Percentiles rank a stretch among this genome's conserved stretches.
These are phyloP conservation scores for Puccinia triticina DNA, from an alignment of 1,284 basidiomycete genomes.

Conservation along the genomic window DNA sequence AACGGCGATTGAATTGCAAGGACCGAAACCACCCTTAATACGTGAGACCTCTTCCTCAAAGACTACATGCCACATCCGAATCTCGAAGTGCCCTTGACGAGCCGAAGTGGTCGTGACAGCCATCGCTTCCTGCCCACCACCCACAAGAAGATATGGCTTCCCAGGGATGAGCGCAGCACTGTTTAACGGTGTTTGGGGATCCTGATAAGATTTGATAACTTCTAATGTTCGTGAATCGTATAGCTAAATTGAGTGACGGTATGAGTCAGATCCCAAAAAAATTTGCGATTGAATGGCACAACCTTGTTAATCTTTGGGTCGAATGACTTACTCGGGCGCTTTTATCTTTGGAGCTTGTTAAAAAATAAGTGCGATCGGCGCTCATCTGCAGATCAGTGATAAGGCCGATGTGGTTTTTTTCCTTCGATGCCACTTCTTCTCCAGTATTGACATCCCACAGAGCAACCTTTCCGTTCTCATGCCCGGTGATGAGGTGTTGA, in stretches of 20 bases:
- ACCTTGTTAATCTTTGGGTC: not conserved
- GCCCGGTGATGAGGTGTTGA: constrained; percentile 83
- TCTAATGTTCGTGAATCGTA: constrained; percentile 85
- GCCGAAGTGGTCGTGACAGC: constrained; percentile 90
- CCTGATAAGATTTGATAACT: constrained; percentile 85
- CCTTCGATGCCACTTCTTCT: constrained; percentile 77
- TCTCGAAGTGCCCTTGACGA: constrained; percentile 96
- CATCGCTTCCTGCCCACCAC: constrained; percentile 98
- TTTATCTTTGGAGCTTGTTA: constrained; percentile 97
- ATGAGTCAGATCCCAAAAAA: not conserved
- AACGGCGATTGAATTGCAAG: constrained; percentile 95
- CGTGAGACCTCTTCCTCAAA: constrained; percentile 97
- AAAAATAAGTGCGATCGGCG: constrained; percentile 87
- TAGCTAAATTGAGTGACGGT: constrained; percentile 65
- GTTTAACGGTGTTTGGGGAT: constrained; percentile 92
- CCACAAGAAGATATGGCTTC: constrained; percentile 82
- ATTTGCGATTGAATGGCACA: not conserved
- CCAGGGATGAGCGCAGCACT: constrained; percentile 81
- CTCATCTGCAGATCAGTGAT: constrained; percentile 93
- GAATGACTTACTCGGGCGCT: constrained; percentile 73
- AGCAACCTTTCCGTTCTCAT: constrained; percentile 93
- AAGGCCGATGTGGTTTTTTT: constrained; percentile 74
- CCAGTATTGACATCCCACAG: constrained; percentile 82
- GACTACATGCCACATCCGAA: constrained; percentile 96
- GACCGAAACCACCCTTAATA: constrained; percentile 93